phyloP scores from a whole-genome alignment of 108 stramenopile species.

The Pseudonitzschia pungens region DNA sequence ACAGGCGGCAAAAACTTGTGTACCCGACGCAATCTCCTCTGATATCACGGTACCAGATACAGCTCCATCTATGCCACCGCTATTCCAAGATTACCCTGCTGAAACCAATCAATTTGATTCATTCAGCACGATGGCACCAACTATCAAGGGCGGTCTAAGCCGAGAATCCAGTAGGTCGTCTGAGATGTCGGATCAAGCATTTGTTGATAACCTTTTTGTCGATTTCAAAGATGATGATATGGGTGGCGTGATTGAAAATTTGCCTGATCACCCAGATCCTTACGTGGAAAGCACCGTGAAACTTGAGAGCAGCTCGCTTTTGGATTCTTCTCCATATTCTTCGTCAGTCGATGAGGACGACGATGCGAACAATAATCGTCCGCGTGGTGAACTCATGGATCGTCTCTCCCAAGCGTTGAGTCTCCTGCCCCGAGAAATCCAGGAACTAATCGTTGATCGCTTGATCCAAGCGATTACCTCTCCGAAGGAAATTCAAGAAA shows the following conservation, averaged over 20 bases:
- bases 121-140: not conserved
- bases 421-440: constrained; percentile 69
- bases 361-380: constrained; percentile 17
- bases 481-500: constrained; percentile 43
- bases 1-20: not conserved
- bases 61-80: constrained; percentile 29
- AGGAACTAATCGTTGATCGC: constrained; percentile 79
- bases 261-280: not conserved
- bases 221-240: constrained; percentile 23
- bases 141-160: not conserved
- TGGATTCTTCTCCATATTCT: not conserved
- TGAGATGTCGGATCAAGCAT: constrained; percentile 42
- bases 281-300: not conserved
- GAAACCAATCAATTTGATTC: not conserved
- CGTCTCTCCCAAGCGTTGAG: constrained; percentile 73
- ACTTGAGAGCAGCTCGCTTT: not conserved
- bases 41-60: constrained; percentile 32
- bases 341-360: not conserved
- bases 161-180: constrained; percentile 33
- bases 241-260: no score
- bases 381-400: constrained; percentile 73
- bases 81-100: not conserved
- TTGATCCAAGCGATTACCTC: constrained; percentile 68
- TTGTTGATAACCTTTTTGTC: constrained; percentile 60
- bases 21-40: constrained; percentile 1